These are phyloP conservation scores for Strobilomyces dryophilus DNA, from an alignment of 768 basidiomycete genomes.

Conservation along the genomic window DNA sequence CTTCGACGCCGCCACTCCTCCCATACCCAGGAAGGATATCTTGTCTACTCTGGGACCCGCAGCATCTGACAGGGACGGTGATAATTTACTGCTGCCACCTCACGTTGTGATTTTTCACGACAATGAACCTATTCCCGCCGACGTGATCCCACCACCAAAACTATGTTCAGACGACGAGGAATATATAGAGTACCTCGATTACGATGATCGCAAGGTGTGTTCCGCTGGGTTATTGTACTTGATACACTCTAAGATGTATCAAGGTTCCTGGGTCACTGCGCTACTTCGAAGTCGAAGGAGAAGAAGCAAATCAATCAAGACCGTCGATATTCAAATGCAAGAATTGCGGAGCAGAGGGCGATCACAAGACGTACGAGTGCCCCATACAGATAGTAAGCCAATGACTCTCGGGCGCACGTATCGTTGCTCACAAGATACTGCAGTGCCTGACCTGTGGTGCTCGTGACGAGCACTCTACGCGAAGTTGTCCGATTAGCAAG, in stretches of 20 bases:
- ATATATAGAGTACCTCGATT: constrained; percentile 77
- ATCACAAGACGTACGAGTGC: constrained; percentile 67
- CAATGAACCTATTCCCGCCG: constrained; percentile 35
- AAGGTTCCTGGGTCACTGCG: constrained; percentile 51
- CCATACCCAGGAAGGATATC: constrained; percentile 26
- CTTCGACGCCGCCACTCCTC: constrained; percentile 44
- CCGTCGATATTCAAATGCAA: constrained; percentile 61
- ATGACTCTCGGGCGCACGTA: neutral
- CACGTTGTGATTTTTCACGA: constrained; percentile 57
- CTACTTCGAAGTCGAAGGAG: constrained; percentile 56
- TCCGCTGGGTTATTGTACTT: neutral
- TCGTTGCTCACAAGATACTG: constrained; percentile 1
- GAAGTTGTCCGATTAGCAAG: constrained; percentile 77
- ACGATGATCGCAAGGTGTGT: constrained; percentile 58
- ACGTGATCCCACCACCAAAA: constrained; percentile 42
- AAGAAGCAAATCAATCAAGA: constrained; percentile 37
- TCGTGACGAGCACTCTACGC: constrained; percentile 72
- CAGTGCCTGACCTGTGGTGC: constrained; percentile 82
- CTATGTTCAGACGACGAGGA: constrained; percentile 51
- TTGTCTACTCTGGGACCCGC: constrained; percentile 7
- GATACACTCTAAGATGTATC: neutral
- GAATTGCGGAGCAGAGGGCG: constrained; percentile 69
- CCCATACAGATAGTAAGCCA: constrained; percentile 63
- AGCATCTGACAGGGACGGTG: constrained; percentile 16
- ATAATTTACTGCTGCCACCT: constrained; percentile 53